Conservation (phyloP, 768 basidiomycete genomes). For the Tricholoma furcatifolium region DNA sequence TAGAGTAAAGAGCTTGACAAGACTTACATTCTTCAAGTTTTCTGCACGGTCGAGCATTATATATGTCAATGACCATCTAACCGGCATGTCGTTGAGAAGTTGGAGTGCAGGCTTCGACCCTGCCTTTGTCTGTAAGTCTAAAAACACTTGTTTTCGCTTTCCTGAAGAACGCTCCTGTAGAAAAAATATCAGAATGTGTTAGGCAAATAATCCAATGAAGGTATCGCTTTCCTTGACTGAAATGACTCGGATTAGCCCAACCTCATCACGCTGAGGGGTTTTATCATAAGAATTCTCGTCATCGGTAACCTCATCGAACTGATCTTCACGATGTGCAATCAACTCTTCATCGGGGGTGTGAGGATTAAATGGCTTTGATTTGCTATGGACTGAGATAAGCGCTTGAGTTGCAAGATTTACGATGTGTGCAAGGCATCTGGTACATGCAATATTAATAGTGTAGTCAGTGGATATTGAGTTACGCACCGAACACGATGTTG, state of each 20-base stretch:
- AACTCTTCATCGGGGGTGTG: neutral
- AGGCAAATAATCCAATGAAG: neutral
- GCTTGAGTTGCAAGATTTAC: slow-evolving; percentile 31
- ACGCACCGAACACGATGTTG: neutral
- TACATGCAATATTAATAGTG: neutral
- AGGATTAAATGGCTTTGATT: slow-evolving; percentile 21
- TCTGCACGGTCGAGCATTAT: neutral
- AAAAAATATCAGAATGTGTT: no score
- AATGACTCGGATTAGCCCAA: neutral
- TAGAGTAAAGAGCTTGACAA: neutral
- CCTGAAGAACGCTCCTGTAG: neutral
- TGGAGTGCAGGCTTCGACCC: neutral
- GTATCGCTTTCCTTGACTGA: neutral
- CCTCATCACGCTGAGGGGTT: no score
- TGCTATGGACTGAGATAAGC: slow-evolving; percentile 24
- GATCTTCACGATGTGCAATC: neutral
- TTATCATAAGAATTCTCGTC: no score
- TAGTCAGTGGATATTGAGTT: neutral
- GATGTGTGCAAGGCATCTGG: slow-evolving; percentile 27
- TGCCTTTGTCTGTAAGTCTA: neutral
- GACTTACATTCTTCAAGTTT: no score
- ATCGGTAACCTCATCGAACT: neutral
- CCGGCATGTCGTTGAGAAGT: neutral
- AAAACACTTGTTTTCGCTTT: neutral
- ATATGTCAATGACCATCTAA: neutral